Evolutionary conservation across 306 rosid species (phyloP), one percentile per base, ranked within the genome.

Genomic region (Castanea mollissima): DNA sequence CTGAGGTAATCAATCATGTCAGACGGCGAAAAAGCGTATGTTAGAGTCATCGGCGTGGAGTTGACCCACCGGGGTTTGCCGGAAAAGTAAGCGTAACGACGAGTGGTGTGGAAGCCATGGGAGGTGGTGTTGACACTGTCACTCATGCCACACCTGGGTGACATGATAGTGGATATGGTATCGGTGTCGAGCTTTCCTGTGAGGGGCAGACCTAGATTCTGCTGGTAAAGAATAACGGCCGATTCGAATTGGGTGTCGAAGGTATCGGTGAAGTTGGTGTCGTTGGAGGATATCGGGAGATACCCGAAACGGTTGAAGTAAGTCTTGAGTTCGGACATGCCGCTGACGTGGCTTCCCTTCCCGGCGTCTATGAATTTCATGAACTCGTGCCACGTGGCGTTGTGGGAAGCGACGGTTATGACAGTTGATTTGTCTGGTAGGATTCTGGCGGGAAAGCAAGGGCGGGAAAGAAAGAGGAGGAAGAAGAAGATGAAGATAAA

Each of bases 221-320:
- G 89, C 81, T 95, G 99, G 80, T 89, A 95, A 1, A 81, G 92
- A 5, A 79, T 18, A 19, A 95, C 57, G 35, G 99, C 99, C 21
- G 97, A 83, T 58, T 87, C 87, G 27, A 95, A 75, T 2, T 89
- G 84, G 2, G 78, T 62, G 21, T 94, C 98, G 72, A 94, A 91
- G 18, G n/a, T 34, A 77, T 95, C 91, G 12, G 91, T 89, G 86
- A 87, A 91, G 71, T 86, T 80, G 19, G 73, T 77, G 35, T 73
- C 68, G 46, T 41, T 41, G 46, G 46, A 41, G 29, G 89, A 64
- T 5, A 57, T 31, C 32, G 93, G 56, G 16, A 95, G 93, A 74
- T 95, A 95, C 8, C 99, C 99, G 86, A 95, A 95, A 3, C 88
- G 97, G 83, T 85, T 85, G 85, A 95, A 87, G 83, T 91, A 95